Percentiles rank a stretch among this genome's conserved stretches.
Evolutionary conservation across 139 green algal species (phyloP).

Genomic region (Haematococcus lacustris): DNA sequence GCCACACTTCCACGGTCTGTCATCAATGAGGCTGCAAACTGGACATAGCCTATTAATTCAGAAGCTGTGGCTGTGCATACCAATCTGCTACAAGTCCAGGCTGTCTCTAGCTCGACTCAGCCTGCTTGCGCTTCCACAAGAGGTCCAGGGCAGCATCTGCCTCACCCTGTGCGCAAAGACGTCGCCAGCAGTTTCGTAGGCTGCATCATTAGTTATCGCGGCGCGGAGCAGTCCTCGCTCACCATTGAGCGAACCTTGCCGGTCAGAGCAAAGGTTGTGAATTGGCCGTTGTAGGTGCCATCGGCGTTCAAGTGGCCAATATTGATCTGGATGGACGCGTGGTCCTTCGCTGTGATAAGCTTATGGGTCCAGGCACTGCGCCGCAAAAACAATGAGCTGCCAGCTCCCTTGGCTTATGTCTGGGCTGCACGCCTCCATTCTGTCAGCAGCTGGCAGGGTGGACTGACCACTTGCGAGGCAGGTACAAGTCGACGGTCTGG

Average conservation of each 20-base stretch:
- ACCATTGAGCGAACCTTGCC: conserved; percentile 82
- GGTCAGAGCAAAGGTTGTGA: conserved; percentile 90
- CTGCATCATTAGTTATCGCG: not conserved
- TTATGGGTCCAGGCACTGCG: conserved; percentile 97
- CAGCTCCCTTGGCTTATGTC: not conserved
- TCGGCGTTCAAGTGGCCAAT: conserved; percentile 94
- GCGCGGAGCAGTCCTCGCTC: conserved; percentile 5
- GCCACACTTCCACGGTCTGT: no score
- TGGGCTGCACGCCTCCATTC: not conserved
- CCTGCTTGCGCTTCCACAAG: conserved; percentile 84
- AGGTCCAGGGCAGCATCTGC: conserved; percentile 83
- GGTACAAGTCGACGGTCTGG: conserved; percentile 95
- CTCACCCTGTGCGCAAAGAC: conserved; percentile 58
- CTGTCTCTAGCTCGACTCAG: no score
- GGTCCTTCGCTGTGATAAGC: conserved; percentile 98
- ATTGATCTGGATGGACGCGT: conserved; percentile 96
- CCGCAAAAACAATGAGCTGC: not conserved
- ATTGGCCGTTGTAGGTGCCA: conserved; percentile 89
- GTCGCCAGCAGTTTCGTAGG: not conserved
- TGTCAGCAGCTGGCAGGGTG: not conserved
- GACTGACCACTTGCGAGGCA: conserved; percentile 93
- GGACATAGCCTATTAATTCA: no score
- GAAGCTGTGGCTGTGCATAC: no score
- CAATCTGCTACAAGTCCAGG: no score
- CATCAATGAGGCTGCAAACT: no score